phyloP scores from a whole-genome alignment of 2,329 filamentous ascomycete genomes.

The Epichloe aotearoae region DNA sequence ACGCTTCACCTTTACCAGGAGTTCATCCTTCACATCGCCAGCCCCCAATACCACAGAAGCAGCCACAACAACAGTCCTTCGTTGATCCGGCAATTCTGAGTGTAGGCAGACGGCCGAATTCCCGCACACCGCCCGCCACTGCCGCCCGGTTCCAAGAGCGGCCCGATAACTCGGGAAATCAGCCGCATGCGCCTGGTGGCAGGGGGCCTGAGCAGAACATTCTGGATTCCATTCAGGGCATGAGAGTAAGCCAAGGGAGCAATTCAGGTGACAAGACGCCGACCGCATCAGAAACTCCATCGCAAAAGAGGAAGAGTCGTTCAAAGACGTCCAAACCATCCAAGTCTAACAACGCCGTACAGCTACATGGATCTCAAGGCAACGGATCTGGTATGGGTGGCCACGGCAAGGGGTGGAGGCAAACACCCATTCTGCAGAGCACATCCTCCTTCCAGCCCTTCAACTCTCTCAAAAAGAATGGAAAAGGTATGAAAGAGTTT shows the following conservation, averaged over 20 bases:
- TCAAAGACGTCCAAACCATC: slow-evolving; percentile 19
- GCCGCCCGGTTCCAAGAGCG: slow-evolving; percentile 1
- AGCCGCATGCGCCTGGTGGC: neutral
- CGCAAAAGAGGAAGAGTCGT: slow-evolving; percentile 20
- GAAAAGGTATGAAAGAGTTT: slow-evolving; percentile 28
- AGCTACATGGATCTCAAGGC: slow-evolving; percentile 14
- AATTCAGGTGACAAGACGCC: slow-evolving; percentile 9
- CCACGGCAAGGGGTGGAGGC: slow-evolving; percentile 43
- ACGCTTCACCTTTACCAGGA: slow-evolving; percentile 14
- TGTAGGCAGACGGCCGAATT: slow-evolving; percentile 34
- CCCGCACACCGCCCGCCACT: slow-evolving; percentile 14
- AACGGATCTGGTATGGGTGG: slow-evolving; percentile 16
- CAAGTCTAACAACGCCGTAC: slow-evolving; percentile 14
- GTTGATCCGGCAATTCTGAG: slow-evolving; percentile 77
- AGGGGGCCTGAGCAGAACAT: slow-evolving; percentile 13
- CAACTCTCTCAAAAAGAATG: slow-evolving; percentile 44
- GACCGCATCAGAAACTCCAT: slow-evolving; percentile 11
- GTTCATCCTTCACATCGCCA: slow-evolving; percentile 4
- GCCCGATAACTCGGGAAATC: slow-evolving; percentile 5
- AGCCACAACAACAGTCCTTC: slow-evolving; percentile 34
- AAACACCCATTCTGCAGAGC: slow-evolving; percentile 47
- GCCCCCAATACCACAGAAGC: slow-evolving; percentile 15
- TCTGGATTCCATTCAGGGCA: slow-evolving; percentile 14
- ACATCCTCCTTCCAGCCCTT: slow-evolving; percentile 51
- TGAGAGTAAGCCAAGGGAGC: slow-evolving; percentile 10